Conservation (phyloP, 192 early-diverging fungal genomes). For the Geranomyces variabilis region DNA sequence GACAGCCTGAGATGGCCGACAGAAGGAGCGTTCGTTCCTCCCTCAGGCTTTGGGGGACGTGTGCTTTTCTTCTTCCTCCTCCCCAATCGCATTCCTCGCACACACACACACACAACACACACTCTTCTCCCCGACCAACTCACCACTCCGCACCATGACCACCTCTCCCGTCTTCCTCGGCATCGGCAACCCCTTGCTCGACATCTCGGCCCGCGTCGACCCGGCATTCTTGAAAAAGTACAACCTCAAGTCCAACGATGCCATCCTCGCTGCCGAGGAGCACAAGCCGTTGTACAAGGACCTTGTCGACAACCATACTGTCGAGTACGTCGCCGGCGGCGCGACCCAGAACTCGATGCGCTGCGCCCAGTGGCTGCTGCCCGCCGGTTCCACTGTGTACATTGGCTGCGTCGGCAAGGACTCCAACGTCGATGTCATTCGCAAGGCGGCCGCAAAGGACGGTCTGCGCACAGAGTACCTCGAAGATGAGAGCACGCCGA, state of each 20-base stretch:
- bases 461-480: conserved; percentile 91
- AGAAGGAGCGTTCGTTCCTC: too few species aligned
- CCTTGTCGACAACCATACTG: conserved; percentile 68
- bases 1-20: too few species aligned
- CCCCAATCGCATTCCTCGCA: too few species aligned
- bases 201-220: conserved; percentile 87
- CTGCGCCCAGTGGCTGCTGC: conserved; percentile 80
- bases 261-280: conserved; percentile 88
- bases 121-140: too few species aligned
- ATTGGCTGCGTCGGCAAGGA: conserved; percentile 93
- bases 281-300: conserved; percentile 90
- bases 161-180: conserved; percentile 69
- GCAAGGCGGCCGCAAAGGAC: conserved; percentile 76
- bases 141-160: too few species aligned
- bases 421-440: conserved; percentile 73
- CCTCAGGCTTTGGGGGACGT: too few species aligned
- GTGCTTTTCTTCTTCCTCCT: too few species aligned
- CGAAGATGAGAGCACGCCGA: conserved; percentile 74
- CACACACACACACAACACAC: too few species aligned
- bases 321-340: conserved; percentile 90
- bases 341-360: conserved; percentile 96
- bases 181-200: conserved; percentile 97
- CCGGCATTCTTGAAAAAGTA: conserved; percentile 80
- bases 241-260: conserved; percentile 90
- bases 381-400: conserved; percentile 85